Conservation (phyloP, 768 basidiomycete species). For the Suillus clintonianus region DNA sequence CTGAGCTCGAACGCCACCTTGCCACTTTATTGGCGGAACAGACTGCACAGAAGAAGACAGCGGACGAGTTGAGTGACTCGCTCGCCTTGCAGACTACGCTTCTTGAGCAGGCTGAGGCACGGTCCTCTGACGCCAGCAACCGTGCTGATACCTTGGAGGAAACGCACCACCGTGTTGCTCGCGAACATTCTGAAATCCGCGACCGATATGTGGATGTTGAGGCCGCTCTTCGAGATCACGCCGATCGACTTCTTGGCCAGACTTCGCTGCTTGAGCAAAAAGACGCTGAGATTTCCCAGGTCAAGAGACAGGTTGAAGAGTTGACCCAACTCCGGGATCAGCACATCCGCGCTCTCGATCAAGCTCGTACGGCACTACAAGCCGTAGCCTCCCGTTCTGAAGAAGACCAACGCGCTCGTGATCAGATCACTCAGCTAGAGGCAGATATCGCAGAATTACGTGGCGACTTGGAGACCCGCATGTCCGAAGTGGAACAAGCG, state of each 20-base stretch:
- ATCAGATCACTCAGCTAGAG: conserved; percentile 72
- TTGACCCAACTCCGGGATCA: conserved; percentile 72
- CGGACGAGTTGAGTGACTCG: conserved; percentile 71
- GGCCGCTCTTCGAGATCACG: conserved; percentile 68
- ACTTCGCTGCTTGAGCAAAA: conserved; percentile 75
- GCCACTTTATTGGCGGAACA: conserved; percentile 62
- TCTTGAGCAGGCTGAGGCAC: conserved; percentile 77
- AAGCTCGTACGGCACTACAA: conserved; percentile 75
- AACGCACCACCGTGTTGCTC: conserved; percentile 60
- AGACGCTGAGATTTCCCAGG: conserved; percentile 72
- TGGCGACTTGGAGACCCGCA: conserved; percentile 77
- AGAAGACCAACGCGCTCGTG: conserved; percentile 72
- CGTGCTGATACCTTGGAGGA: conserved; percentile 77
- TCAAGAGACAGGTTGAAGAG: conserved; percentile 71
- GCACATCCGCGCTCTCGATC: conserved; percentile 86
- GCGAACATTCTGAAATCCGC: conserved; percentile 72
- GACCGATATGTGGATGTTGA: conserved; percentile 62
- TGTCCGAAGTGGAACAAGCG: conserved; percentile 71
- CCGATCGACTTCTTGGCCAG: conserved; percentile 71
- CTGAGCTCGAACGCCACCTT: conserved; percentile 74
- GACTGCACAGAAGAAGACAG: conserved; percentile 64
- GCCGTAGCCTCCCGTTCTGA: conserved; percentile 75
- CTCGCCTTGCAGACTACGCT: conserved; percentile 77
- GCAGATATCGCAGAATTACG: conserved; percentile 76
- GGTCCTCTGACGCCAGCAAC: conserved; percentile 70